Evolutionary conservation across 2,329 filamentous ascomycete genomes (phyloP).

Genomic region (Didymella sp.): DNA sequence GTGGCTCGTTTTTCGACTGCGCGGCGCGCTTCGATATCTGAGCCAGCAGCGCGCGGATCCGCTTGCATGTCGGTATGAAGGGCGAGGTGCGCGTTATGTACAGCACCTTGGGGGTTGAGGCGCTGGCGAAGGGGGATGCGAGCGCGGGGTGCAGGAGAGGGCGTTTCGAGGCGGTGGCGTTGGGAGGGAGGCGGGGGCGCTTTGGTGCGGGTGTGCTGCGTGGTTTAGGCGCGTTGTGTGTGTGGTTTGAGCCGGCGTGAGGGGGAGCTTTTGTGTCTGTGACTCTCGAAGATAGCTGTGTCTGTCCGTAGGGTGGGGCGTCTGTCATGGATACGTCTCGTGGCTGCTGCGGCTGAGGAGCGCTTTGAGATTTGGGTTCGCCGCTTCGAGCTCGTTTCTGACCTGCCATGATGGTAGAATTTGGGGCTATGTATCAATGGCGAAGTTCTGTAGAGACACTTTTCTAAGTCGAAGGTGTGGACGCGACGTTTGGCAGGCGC

Average conservation of each 20-base stretch:
- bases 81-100: constrained; percentile 68
- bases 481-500: constrained; percentile 15
- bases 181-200: constrained; percentile 45
- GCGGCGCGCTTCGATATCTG: constrained; percentile 61
- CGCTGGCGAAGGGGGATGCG: constrained; percentile 60
- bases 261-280: constrained; percentile 17
- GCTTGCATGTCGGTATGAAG: constrained; percentile 72
- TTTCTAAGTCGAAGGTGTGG: neutral
- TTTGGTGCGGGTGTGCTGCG: neutral
- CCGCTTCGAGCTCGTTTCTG: constrained; percentile 38
- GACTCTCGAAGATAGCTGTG: constrained; percentile 26
- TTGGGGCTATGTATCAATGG: no score
- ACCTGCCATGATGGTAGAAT: constrained; percentile 27
- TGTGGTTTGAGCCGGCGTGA: neutral
- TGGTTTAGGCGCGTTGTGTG: neutral
- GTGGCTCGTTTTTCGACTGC: constrained; percentile 37
- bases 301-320: constrained; percentile 11
- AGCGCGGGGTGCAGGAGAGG: constrained; percentile 65
- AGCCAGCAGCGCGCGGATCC: constrained; percentile 68
- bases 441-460: no score
- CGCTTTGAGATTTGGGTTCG: constrained; percentile 25
- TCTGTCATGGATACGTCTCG: neutral
- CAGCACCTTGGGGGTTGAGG: constrained; percentile 62
- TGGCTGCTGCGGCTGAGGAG: neutral
- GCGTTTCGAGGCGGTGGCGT: constrained; percentile 59